Evolutionary conservation across 2,329 filamentous ascomycete species (phyloP).

Genomic region (Xylaria sp.): DNA sequence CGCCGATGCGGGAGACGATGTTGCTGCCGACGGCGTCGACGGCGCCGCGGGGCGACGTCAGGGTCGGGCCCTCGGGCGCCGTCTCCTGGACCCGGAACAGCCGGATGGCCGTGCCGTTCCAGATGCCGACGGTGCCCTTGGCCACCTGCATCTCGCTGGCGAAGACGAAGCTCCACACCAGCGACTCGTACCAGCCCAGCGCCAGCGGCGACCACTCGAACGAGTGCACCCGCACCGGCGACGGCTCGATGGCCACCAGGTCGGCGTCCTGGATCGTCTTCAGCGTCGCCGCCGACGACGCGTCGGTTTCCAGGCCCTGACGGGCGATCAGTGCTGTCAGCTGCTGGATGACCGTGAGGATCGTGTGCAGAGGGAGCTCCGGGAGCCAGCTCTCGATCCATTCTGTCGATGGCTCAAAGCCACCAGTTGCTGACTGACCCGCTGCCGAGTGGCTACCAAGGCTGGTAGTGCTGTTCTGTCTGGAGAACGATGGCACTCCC

Average conservation of each 20-base stretch:
- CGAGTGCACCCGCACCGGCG: constrained; percentile 76
- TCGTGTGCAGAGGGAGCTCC: constrained; percentile 84
- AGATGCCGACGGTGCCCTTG: constrained; percentile 86
- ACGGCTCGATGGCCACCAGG: constrained; percentile 74
- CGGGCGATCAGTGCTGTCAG: constrained; percentile 60
- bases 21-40: constrained; percentile 93
- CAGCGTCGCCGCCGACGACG: constrained; percentile 50
- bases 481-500: constrained; percentile 77
- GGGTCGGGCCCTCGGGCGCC: constrained; percentile 74
- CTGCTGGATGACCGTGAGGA: constrained; percentile 75
- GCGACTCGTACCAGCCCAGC: constrained; percentile 92
- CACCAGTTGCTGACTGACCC: constrained; percentile 57
- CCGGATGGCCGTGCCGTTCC: constrained; percentile 88
- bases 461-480: constrained; percentile 87
- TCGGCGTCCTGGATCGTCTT: constrained; percentile 61
- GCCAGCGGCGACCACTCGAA: constrained; percentile 94
- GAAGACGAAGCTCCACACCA: constrained; percentile 93
- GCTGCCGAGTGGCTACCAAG: constrained; percentile 67
- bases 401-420: constrained; percentile 75
- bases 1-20: constrained; percentile 83
- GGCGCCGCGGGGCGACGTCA: constrained; percentile 84
- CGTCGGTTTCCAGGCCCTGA: constrained; percentile 48
- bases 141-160: constrained; percentile 85
- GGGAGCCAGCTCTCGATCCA: constrained; percentile 98
- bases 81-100: constrained; percentile 90